phyloP scores from a whole-genome alignment of 164 flowering plant species.

The Annona cherimola region DNA sequence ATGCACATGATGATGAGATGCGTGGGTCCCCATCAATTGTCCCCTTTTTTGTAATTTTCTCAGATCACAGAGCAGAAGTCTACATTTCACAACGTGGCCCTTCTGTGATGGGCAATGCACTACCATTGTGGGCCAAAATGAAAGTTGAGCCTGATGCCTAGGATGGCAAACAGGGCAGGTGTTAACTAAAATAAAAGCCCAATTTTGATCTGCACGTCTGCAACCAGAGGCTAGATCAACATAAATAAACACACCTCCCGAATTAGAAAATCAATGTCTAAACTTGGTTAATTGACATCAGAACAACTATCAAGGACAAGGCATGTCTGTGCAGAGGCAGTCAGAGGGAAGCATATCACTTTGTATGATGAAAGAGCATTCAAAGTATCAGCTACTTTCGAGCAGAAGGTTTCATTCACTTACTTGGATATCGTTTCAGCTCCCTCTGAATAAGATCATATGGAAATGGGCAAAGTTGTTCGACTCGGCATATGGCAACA shows the following conservation, averaged over 20 bases:
- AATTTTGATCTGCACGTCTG: neutral
- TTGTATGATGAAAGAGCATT: neutral
- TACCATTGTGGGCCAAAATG: neutral
- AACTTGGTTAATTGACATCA: neutral
- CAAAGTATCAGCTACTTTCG: too few relatives aligned
- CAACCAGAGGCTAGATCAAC: neutral
- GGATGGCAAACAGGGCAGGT: neutral
- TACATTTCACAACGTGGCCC: neutral
- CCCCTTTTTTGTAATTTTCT: too few relatives aligned
- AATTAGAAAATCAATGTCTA: neutral
- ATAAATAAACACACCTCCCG: neutral
- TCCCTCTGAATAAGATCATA: constrained; percentile 92
- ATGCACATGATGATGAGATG: neutral
- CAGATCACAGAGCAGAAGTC: neutral
- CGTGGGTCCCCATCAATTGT: neutral
- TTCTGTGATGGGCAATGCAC: neutral
- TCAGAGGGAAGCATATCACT: neutral
- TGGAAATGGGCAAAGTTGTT: constrained; percentile 96
- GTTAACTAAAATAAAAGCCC: neutral
- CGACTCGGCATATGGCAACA: constrained; percentile 94
- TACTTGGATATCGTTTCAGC: constrained; percentile 95
- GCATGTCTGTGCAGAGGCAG: neutral
- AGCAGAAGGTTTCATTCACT: constrained; percentile 1
- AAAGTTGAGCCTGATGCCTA: neutral
- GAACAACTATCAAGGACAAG: neutral